Evolutionary conservation across 2,329 filamentous ascomycete species (phyloP), one percentile per base, ranked within the genome.

Genomic region (Laburnicola sp.): DNA sequence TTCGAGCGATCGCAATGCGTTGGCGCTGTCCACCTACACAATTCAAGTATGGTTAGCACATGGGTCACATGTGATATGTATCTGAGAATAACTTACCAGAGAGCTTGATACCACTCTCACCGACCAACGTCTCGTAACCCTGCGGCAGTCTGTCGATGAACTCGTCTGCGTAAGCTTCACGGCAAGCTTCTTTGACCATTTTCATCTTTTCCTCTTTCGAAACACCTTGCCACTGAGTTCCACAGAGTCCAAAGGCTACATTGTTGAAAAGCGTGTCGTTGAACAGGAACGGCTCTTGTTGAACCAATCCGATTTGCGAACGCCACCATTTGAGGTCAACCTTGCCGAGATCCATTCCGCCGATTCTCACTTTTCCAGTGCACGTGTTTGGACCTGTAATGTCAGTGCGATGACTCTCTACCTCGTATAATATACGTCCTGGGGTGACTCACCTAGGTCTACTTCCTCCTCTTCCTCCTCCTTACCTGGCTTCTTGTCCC

Each of bases 21-120:
- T 95, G 90, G n/a, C 89, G 83, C 68, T 96, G 90, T 0, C 91
- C 91, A n/a, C 43, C 43, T 45, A 9, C 22, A 31, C 2, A 22
- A 21, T 22, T 25, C 6, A 16, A 26, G 16, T 28, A 6, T 27
- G n/a, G 23, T 45, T 2, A 45, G 42, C 21, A 34, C 5, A 10
- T 9, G 2, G 2, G 5, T 27, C 3, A 9, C 7, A 27, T 5
- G 37, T 2, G 2, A 23, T 10, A 10, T n/a, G 6, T 3, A 26
- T 37, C 16, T 16, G 3, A n/a, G 4, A 25, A 11, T 11, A 16
- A 45, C 43, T 37, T 8, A 45, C 89, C 88, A 8, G 87, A 91
- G 1, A 95, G 76, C 66, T 89, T 90, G 41, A 87, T 86, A 3
- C 90, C 90, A 26, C 82, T 82, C 64, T 93, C 89, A 1, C 90